Percentiles rank a stretch among this genome's conserved stretches.
Evolutionary conservation across 352 stramenopile species (phyloP).

Genomic region (Phytopythium ostracodes): DNA sequence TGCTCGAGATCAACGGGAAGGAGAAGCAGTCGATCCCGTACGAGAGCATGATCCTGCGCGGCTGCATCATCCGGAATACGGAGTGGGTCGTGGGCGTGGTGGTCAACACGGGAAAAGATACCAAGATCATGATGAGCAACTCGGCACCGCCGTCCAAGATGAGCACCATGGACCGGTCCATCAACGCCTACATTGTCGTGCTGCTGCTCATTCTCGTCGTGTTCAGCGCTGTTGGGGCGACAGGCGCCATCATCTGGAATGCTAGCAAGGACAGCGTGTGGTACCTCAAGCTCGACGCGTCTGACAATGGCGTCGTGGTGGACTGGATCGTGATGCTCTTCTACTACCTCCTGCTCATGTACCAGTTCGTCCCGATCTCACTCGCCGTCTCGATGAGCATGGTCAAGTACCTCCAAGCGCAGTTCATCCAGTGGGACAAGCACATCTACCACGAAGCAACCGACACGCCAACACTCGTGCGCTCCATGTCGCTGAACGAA

Average conservation of each 20-base stretch:
- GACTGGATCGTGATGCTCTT: constrained; percentile 88
- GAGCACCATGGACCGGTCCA: constrained; percentile 80
- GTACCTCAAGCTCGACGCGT: constrained; percentile 48
- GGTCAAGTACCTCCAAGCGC: constrained; percentile 92
- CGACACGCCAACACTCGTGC: constrained; percentile 88
- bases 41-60: constrained; percentile 87
- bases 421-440: constrained; percentile 93
- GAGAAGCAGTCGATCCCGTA: constrained; percentile 68
- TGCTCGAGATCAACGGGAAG: constrained; percentile 54
- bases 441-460: constrained; percentile 92
- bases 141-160: constrained; percentile 79
- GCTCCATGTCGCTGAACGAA: constrained; percentile 92
- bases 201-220: constrained; percentile 61
- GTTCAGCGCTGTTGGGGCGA: constrained; percentile 59
- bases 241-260: constrained; percentile 60
- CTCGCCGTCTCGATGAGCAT: constrained; percentile 97
- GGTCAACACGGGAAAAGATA: constrained; percentile 92
- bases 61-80: constrained; percentile 91
- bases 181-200: constrained; percentile 76
- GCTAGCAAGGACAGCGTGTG: constrained; percentile 32
- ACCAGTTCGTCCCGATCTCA: constrained; percentile 97
- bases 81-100: constrained; percentile 90
- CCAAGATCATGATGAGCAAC: constrained; percentile 91
- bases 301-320: constrained; percentile 24
- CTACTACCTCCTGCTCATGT: constrained; percentile 95